phyloP scores from a whole-genome alignment of 2,329 filamentous ascomycete genomes.

The Meredithiella fracta region DNA sequence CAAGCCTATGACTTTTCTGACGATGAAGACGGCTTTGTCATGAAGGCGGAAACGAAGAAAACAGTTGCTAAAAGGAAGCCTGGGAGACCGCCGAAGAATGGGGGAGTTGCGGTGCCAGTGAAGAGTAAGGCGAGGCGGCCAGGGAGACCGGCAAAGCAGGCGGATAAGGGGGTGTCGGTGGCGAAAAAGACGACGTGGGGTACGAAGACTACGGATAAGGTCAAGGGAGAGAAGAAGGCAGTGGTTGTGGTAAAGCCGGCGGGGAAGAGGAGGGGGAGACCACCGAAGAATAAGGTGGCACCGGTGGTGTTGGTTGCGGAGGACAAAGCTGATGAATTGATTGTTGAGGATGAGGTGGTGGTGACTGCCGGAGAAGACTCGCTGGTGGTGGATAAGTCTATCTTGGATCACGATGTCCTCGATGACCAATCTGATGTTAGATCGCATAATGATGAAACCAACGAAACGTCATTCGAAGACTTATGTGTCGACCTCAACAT shows the following conservation, averaged over 20 bases:
- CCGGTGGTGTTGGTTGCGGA: too few species aligned
- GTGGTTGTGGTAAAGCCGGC: background rate
- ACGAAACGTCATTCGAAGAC: too few species aligned
- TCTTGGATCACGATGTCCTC: too few species aligned
- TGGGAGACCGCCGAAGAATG: too few species aligned
- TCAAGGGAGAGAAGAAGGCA: background rate
- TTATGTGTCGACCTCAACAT: too few species aligned
- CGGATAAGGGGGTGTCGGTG: background rate
- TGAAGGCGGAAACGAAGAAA: background rate
- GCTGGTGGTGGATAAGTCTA: too few species aligned
- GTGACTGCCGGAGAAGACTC: too few species aligned
- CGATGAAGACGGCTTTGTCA: conserved; percentile 16
- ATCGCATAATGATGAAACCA: too few species aligned
- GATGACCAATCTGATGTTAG: too few species aligned
- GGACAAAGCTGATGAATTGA: too few species aligned
- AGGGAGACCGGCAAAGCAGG: background rate
- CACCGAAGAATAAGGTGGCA: too few species aligned
- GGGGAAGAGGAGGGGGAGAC: background rate
- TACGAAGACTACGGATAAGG: background rate
- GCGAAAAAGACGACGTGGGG: too few species aligned
- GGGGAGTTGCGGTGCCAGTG: background rate
- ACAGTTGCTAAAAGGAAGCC: background rate
- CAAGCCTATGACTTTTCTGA: conserved; percentile 17
- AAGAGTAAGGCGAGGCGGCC: background rate
- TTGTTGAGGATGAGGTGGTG: background rate